Evolutionary conservation across 257 asterid species (phyloP).

Genomic region (Linaria vulgaris): DNA sequence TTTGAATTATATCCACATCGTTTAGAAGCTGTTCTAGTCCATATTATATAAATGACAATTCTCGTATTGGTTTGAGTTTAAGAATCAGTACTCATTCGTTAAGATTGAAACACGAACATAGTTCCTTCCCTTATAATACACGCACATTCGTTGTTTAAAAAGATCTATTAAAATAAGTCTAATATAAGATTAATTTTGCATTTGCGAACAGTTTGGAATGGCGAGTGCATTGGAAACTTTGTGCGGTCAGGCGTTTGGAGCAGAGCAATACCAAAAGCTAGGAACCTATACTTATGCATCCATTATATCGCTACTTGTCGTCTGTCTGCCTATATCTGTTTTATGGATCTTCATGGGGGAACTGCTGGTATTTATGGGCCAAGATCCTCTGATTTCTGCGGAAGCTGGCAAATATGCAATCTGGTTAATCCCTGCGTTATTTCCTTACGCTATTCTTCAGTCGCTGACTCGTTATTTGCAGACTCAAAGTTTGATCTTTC

Average conservation of each 20-base stretch:
- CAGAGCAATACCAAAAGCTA: constrained; percentile 40
- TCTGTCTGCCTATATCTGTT: constrained; percentile 45
- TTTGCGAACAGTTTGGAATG: constrained; percentile 50
- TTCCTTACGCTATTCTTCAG: constrained; percentile 54
- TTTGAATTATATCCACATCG: neutral
- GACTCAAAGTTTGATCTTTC: constrained; percentile 44
- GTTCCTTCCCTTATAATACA: too few species aligned
- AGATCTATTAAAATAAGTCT: neutral
- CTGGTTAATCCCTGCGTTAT: constrained; percentile 44
- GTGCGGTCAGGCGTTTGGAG: constrained; percentile 68
- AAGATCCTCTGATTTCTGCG: constrained; percentile 48
- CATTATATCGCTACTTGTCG: constrained; percentile 33
- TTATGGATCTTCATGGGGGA: constrained; percentile 42
- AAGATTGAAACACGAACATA: too few species aligned
- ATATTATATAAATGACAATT: neutral
- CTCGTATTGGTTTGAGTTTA: too few species aligned
- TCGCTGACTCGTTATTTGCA: constrained; percentile 44
- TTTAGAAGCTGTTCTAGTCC: neutral
- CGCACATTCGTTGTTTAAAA: neutral
- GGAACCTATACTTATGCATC: constrained; percentile 45
- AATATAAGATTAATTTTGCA: neutral
- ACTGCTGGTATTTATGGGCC: constrained; percentile 41
- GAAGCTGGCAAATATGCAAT: constrained; percentile 48
- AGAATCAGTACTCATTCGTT: too few species aligned
- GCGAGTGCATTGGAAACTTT: constrained; percentile 60